Evolutionary conservation across 164 flowering plant species (phyloP).

Genomic region (Stephania yunnanensis): DNA sequence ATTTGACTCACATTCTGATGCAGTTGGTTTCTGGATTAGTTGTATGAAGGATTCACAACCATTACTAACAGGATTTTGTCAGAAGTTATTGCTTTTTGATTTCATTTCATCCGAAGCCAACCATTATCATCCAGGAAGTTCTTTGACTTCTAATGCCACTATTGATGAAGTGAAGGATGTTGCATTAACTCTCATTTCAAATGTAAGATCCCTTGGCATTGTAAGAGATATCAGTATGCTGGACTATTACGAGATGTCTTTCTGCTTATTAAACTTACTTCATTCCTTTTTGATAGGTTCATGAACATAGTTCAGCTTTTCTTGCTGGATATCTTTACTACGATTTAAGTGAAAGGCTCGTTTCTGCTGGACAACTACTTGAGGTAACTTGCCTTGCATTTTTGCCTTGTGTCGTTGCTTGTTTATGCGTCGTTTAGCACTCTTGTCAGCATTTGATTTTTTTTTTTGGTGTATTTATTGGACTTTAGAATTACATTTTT

Average conservation of each 20-base stretch:
- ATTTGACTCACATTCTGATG: slow-evolving; percentile 36
- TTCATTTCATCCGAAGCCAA: slow-evolving; percentile 12
- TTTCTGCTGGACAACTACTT: slow-evolving; percentile 43
- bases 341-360: slow-evolving; percentile 60
- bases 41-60: slow-evolving; percentile 45
- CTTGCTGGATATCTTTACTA: slow-evolving; percentile 67
- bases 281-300: slow-evolving; percentile 37
- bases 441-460: too few species aligned
- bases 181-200: slow-evolving; percentile 47
- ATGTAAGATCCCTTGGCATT: slow-evolving; percentile 39
- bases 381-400: slow-evolving; percentile 46
- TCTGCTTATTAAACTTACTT: slow-evolving; percentile 8
- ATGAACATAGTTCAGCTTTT: slow-evolving; percentile 39
- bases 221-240: background rate
- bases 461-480: too few species aligned
- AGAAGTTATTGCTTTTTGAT: slow-evolving; percentile 36
- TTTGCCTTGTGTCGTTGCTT: background rate
- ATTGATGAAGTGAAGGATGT: slow-evolving; percentile 28
- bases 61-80: slow-evolving; percentile 48
- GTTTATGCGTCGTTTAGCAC: background rate
- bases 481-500: too few species aligned
- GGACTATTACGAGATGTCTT: background rate
- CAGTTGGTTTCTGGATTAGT: slow-evolving; percentile 51
- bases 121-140: slow-evolving; percentile 18
- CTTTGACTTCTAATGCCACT: slow-evolving; percentile 19